phyloP scores from a whole-genome alignment of 192 early-diverging fungal species.

The Podila horticola region DNA sequence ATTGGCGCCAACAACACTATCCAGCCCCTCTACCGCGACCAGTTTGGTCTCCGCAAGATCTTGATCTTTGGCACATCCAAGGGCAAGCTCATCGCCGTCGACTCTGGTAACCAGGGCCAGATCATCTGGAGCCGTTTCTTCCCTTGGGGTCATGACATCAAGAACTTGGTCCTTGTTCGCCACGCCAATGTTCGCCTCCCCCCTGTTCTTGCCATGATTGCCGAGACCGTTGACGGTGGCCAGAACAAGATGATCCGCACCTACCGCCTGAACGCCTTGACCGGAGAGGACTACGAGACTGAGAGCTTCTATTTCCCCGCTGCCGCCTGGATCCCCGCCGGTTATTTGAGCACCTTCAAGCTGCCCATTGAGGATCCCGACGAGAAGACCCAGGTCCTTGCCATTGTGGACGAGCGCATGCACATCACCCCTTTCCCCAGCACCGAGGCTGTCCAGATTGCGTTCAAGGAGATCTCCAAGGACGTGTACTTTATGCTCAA shows the following conservation, averaged over 20 bases:
- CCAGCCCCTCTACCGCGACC: constrained; percentile 63
- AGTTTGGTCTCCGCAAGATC: constrained; percentile 91
- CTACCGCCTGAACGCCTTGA: constrained; percentile 73
- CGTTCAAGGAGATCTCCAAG: constrained; percentile 64
- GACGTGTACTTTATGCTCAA: constrained; percentile 76
- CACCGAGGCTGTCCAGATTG: constrained; percentile 57
- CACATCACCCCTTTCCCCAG: constrained; percentile 66
- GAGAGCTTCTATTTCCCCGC: constrained; percentile 56
- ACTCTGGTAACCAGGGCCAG: constrained; percentile 78
- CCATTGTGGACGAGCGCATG: constrained; percentile 58
- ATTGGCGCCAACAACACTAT: constrained; percentile 35
- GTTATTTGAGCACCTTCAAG: constrained; percentile 59
- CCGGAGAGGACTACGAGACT: constrained; percentile 63
- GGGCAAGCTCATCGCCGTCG: constrained; percentile 86
- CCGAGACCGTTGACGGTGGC: constrained; percentile 46
- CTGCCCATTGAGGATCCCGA: constrained; percentile 73
- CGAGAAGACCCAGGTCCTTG: constrained; percentile 66
- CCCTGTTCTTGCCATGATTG: constrained; percentile 76
- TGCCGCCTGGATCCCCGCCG: constrained; percentile 43
- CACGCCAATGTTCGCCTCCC: constrained; percentile 74
- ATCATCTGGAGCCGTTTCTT: constrained; percentile 79
- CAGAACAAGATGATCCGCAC: constrained; percentile 39
- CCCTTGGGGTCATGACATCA: constrained; percentile 44
- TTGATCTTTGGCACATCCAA: constrained; percentile 79
- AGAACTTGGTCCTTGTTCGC: constrained; percentile 64